A percentile compares a stretch with the other conserved stretches of the same genome.
Evolutionary conservation across 2,329 filamentous ascomycete genomes (phyloP).

Genomic region (Shiraia sp.): DNA sequence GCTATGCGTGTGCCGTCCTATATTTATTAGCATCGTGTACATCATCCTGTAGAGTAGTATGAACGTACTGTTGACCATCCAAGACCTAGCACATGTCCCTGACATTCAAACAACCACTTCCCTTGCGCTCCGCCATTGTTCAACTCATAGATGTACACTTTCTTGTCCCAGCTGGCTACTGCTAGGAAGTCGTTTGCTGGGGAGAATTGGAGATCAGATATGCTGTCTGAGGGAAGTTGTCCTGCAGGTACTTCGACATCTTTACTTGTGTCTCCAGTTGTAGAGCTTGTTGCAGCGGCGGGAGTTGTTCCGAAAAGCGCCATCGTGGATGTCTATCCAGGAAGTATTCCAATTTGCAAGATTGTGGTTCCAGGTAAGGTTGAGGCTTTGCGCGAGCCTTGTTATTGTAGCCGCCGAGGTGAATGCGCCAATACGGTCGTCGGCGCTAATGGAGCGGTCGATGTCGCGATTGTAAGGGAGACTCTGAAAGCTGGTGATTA

Average conservation of each 20-base stretch:
- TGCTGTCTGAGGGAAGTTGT: slow-evolving; percentile 74
- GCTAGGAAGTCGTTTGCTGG: slow-evolving; percentile 79
- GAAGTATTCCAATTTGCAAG: slow-evolving; percentile 3
- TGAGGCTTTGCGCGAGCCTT: slow-evolving; percentile 30
- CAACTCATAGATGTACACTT: slow-evolving; percentile 96
- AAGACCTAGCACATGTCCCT: slow-evolving; percentile 75
- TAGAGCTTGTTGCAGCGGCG: slow-evolving; percentile 64
- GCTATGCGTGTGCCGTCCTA: slow-evolving; percentile 90
- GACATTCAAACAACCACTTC: slow-evolving; percentile 84
- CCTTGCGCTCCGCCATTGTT: slow-evolving; percentile 79
- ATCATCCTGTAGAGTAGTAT: slow-evolving; percentile 1
- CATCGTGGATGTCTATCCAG: slow-evolving; percentile 48
- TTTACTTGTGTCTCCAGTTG: slow-evolving; percentile 86
- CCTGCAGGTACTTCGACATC: slow-evolving; percentile 79
- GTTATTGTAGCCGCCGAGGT: slow-evolving; percentile 2
- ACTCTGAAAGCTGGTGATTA: background rate
- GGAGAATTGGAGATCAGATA: slow-evolving; percentile 86
- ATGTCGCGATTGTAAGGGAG: slow-evolving; percentile 1
- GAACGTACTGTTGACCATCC: slow-evolving; percentile 82
- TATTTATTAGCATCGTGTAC: slow-evolving; percentile 12
- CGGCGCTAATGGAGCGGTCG: slow-evolving; percentile 5
- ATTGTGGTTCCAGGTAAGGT: slow-evolving; percentile 10
- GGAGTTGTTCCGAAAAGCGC: slow-evolving; percentile 63
- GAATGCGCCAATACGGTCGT: slow-evolving; percentile 3
- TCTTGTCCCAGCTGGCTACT: slow-evolving; percentile 95